These are phyloP conservation scores for Xylaria longipes DNA, from an alignment of 495 filamentous ascomycete species.

Conservation along the genomic window DNA sequence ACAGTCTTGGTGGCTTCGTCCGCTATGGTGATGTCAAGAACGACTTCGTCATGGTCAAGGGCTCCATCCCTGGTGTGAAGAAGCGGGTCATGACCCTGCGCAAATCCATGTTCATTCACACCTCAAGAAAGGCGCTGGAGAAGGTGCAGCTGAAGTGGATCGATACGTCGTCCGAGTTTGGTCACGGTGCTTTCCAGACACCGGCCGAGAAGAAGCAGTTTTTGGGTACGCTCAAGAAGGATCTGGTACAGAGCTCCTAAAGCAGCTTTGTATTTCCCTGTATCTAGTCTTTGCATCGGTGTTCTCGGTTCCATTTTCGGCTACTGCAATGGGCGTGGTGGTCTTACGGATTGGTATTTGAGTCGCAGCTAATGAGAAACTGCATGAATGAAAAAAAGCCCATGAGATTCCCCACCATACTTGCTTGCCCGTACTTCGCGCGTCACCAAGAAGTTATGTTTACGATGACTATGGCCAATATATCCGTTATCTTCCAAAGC, in stretches of 20 bases:
- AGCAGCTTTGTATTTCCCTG: conserved; percentile 50
- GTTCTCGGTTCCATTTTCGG: conserved; percentile 57
- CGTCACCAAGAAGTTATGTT: not conserved
- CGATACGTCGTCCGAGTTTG: conserved; percentile 99
- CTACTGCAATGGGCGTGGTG: conserved; percentile 51
- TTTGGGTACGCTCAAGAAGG: conserved; percentile 99
- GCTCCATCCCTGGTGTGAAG: conserved; percentile 96
- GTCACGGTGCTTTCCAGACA: conserved; percentile 99
- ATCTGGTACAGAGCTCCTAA: conserved; percentile 77
- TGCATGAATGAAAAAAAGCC: conserved; percentile 52
- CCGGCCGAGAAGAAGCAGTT: conserved; percentile 93
- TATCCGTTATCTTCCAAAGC: not conserved
- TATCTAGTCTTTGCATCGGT: conserved; percentile 64
- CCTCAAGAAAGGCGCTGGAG: conserved; percentile 91
- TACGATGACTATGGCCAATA: not conserved
- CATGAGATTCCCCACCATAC: conserved; percentile 26
- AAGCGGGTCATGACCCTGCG: conserved; percentile 99
- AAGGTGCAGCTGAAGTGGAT: conserved; percentile 99
- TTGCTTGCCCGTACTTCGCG: not conserved
- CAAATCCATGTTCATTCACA: conserved; percentile 99
- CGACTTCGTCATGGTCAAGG: conserved; percentile 98
- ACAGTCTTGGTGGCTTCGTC: conserved; percentile 96
- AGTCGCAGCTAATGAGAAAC: conserved; percentile 50
- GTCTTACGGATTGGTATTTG: conserved; percentile 50
- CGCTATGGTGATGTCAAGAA: conserved; percentile 99